Percentiles rank a stretch among this genome's conserved stretches.
Evolutionary conservation across 345 rosid species (phyloP).

Genomic region (Stellera chamaejasme): DNA sequence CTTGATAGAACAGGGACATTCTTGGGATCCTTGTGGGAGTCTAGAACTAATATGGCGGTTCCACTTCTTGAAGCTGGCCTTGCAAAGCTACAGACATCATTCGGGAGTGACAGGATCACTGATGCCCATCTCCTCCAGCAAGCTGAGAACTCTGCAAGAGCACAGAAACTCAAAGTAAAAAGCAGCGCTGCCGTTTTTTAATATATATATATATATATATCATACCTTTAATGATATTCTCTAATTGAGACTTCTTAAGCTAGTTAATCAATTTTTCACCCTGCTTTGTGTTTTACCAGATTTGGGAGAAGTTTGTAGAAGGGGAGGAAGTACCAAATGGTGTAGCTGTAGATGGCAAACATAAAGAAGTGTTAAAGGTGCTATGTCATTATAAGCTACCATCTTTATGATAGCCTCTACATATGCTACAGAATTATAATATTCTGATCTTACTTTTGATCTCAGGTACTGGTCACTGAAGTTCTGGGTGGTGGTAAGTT

Average conservation of each 20-base stretch:
- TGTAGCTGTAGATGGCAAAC: conserved; percentile 57
- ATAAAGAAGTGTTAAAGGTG: conserved; percentile 89
- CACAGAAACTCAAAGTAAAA: conserved; percentile 79
- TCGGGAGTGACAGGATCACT: conserved; percentile 70
- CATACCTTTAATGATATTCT: not conserved
- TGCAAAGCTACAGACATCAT: conserved; percentile 80
- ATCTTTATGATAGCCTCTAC: not conserved
- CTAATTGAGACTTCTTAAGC: not conserved
- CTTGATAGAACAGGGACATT: conserved; percentile 95
- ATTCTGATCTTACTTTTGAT: conserved; percentile 10
- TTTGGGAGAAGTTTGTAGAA: conserved; percentile 98
- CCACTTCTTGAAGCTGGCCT: conserved; percentile 91
- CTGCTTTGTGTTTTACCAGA: conserved; percentile 24
- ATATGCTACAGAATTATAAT: not conserved
- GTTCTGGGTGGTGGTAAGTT: conserved; percentile 84
- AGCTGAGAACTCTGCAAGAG: conserved; percentile 85
- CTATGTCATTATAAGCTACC: not conserved
- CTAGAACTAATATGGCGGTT: conserved; percentile 60
- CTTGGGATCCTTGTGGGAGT: conserved; percentile 95
- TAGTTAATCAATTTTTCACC: not conserved
- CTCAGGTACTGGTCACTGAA: conserved; percentile 90
- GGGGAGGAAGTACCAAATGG: conserved; percentile 83
- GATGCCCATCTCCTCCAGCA: conserved; percentile 80
- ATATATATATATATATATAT: no score
- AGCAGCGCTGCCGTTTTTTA: not conserved